Base-by-base conservation (phyloP, 2,329 filamentous ascomycete species). In the Talaromyces sp. region DNA sequence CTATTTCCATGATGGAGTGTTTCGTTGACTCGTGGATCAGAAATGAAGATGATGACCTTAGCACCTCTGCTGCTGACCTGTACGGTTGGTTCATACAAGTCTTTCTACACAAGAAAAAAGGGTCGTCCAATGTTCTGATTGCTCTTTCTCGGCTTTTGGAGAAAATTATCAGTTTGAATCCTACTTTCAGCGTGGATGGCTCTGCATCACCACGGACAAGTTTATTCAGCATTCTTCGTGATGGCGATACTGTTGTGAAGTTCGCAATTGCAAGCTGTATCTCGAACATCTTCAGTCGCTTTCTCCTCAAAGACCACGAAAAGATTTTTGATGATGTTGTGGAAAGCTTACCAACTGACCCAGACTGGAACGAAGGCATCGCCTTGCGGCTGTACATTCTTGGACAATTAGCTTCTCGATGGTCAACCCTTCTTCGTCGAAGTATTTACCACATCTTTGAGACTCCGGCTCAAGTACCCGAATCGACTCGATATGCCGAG, bases 391-490 rank as follows among this genome's bases (percentile, higher is more conserved):
- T 98, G 2, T 86, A 91, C 67, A 86, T 92, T 9, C 80, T 98
- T 11, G 87, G 90, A 1, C 87, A 88, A 63, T 80, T 99, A 65
- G 95, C 91, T 27, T 91, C 92, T 35, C 81, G 83, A 60, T 98
- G 94, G 91, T 89, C 92, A 66, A 96, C 93, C 0, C 83, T 98
- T 22, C 83, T 97, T 50, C 89, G 93, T 61, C 88, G 90, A 68
- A 93, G 92, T 69, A 90, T 96, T 19, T 99, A 97, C 75, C 90
- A 95, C 75, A 93, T 98, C 25, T 97, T 98, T 70, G 95, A 98
- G 75, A 92, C 90, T 0, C 91, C 93, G 1, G 92, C 90, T 1
- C 87, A 88, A 64, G 86, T 96, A 15, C 78, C 84, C 3, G 78
- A 80, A 11, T 90, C 90, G 7, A 82, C 84, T 22, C 80, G 83